These are phyloP conservation scores for Trypanosoma caninum DNA, from an alignment of 208 protist species.

Conservation along the genomic window DNA sequence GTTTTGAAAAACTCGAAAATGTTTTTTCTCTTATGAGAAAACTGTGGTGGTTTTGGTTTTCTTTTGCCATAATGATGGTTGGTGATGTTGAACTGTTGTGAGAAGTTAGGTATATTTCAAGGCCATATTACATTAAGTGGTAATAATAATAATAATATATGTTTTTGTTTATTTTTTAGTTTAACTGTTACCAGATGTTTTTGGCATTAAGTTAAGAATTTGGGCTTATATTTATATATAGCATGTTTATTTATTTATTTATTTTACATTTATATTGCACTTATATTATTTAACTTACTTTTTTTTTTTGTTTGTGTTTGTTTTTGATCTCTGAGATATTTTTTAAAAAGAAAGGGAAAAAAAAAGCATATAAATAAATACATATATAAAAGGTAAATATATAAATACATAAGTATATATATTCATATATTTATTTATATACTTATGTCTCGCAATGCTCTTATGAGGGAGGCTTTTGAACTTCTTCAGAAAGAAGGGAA, in stretches of 20 bases:
- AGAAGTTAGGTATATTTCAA: constrained; percentile 3
- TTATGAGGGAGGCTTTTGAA: constrained; percentile 90
- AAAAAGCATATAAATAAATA: no score
- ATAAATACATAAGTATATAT: constrained; percentile 5
- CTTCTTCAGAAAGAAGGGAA: constrained; percentile 88
- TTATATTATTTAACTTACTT: no score
- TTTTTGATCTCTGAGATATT: no score
- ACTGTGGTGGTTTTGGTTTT: constrained; percentile 89
- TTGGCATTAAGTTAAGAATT: no score
- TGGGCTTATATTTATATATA: no score
- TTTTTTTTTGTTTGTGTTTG: no score
- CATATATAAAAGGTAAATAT: neutral
- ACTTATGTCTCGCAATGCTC: constrained; percentile 38
- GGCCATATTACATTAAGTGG: neutral
- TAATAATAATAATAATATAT: neutral
- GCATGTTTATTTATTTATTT: no score
- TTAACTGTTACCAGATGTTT: no score
- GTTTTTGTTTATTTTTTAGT: no score
- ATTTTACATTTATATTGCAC: no score
- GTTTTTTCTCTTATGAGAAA: constrained; percentile 48
- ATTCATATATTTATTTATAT: constrained; percentile 3
- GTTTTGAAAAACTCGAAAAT: constrained; percentile 59
- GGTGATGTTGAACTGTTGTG: constrained; percentile 83
- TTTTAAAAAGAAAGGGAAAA: no score
- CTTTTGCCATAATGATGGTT: constrained; percentile 59